These are phyloP conservation scores for Handroanthus guayacan DNA, from an alignment of 257 asterid species.

Conservation along the genomic window DNA sequence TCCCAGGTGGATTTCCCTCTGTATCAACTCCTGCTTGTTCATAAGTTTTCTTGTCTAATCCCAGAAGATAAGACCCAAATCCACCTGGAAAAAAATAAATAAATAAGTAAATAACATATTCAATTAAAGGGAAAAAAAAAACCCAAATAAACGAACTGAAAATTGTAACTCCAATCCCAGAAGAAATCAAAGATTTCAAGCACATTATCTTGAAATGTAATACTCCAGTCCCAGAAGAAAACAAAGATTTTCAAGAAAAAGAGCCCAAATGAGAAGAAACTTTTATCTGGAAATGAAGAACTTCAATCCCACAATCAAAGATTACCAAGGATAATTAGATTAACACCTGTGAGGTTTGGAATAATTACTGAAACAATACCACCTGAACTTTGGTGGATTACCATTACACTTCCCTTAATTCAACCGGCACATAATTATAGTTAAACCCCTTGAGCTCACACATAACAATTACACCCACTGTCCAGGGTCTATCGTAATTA, in stretches of 20 bases:
- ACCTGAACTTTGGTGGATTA: too few species aligned
- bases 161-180: not conserved
- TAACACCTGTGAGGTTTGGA: too few species aligned
- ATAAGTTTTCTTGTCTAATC: constrained; percentile 44
- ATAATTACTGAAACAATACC: too few species aligned
- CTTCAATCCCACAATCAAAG: too few species aligned
- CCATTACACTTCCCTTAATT: too few species aligned
- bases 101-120: not conserved
- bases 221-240: constrained; percentile 54
- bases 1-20: constrained; percentile 44
- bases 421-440: too few species aligned
- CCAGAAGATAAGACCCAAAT: constrained; percentile 55
- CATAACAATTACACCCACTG: too few species aligned
- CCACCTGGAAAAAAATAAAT: too few species aligned
- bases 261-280: not conserved
- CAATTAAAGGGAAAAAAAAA: not conserved
- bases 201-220: constrained; percentile 17
- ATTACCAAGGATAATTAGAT: too few species aligned
- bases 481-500: too few species aligned
- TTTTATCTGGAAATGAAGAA: too few species aligned
- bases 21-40: constrained; percentile 48
- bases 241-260: constrained; percentile 31
- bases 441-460: too few species aligned
- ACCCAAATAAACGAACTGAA: not conserved
- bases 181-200: not conserved